These are phyloP conservation scores for Salvia splendens DNA, from an alignment of 257 asterid species.

Conservation along the genomic window DNA sequence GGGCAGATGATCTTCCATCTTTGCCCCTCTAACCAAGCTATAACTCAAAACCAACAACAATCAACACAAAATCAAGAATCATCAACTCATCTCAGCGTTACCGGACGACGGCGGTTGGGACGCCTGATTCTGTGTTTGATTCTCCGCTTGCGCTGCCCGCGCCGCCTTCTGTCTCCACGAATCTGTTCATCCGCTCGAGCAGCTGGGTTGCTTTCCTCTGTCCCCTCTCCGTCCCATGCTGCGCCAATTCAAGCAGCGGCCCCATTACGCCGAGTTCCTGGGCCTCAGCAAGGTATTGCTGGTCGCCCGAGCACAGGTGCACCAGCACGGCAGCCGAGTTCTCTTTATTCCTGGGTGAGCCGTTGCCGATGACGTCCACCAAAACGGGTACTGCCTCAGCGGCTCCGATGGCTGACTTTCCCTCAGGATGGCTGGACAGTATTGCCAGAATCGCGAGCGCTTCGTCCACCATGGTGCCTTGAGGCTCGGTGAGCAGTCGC, in stretches of 20 bases:
- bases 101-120: slow-evolving; percentile 43
- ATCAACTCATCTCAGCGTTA: slow-evolving; percentile 50
- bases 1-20: slow-evolving; percentile 78
- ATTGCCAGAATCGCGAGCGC: slow-evolving; percentile 90
- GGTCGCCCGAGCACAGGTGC: slow-evolving; percentile 84
- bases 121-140: slow-evolving; percentile 41
- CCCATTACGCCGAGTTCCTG: slow-evolving; percentile 81
- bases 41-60: slow-evolving; percentile 35
- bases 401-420: slow-evolving; percentile 74
- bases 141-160: slow-evolving; percentile 42
- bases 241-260: slow-evolving; percentile 62
- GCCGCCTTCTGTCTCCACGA: slow-evolving; percentile 68
- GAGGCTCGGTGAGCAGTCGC: slow-evolving; percentile 77
- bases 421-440: slow-evolving; percentile 79
- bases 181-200: slow-evolving; percentile 83
- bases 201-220: slow-evolving; percentile 76
- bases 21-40: slow-evolving; percentile 49
- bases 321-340: slow-evolving; percentile 88
- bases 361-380: slow-evolving; percentile 67
- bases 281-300: slow-evolving; percentile 59
- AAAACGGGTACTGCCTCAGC: slow-evolving; percentile 81
- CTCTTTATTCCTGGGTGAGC: slow-evolving; percentile 85
- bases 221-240: slow-evolving; percentile 88
- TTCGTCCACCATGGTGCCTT: slow-evolving; percentile 86
- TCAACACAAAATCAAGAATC: slow-evolving; percentile 25